Evolutionary conservation across 2,329 filamentous ascomycete species (phyloP).

Genomic region (Aspergillus sp.): DNA sequence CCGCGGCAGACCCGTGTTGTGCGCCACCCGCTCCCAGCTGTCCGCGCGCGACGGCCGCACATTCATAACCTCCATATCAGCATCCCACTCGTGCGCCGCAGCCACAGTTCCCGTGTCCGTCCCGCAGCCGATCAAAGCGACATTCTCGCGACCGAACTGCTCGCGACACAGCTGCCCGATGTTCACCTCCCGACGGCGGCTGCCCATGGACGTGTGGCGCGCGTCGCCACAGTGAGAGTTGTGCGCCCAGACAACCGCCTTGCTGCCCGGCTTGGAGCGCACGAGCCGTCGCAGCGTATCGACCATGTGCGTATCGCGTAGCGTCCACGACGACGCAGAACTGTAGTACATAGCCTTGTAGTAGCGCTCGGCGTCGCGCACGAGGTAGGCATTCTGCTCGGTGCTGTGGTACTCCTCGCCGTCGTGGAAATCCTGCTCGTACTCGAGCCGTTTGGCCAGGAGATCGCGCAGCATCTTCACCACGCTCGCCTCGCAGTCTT

Average conservation of each 20-base stretch:
- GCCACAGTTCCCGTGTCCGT: slow-evolving; percentile 54
- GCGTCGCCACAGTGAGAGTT: slow-evolving; percentile 56
- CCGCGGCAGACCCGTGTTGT: slow-evolving; percentile 44
- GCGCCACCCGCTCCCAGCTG: slow-evolving; percentile 52
- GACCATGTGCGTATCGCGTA: slow-evolving; percentile 55
- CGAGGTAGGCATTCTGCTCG: slow-evolving; percentile 53
- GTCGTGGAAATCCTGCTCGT: slow-evolving; percentile 32
- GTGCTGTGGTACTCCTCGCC: slow-evolving; percentile 50
- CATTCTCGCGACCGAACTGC: slow-evolving; percentile 39
- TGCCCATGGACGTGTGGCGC: slow-evolving; percentile 52
- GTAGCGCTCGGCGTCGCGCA: slow-evolving; percentile 51
- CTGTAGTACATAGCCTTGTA: slow-evolving; percentile 55
- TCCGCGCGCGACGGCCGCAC: slow-evolving; percentile 47
- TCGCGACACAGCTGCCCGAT: slow-evolving; percentile 56
- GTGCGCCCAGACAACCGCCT: slow-evolving; percentile 55
- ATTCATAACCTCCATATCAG: slow-evolving; percentile 51
- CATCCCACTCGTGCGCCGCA: slow-evolving; percentile 52
- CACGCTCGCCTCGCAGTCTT: slow-evolving; percentile 48
- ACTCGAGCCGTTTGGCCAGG: slow-evolving; percentile 43
- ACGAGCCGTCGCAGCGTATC: slow-evolving; percentile 47
- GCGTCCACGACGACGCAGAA: slow-evolving; percentile 50
- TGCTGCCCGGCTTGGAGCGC: slow-evolving; percentile 39
- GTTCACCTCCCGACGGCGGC: slow-evolving; percentile 46
- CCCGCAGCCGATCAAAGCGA: slow-evolving; percentile 48
- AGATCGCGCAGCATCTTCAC: slow-evolving; percentile 47